These are phyloP conservation scores for Thalia dealbata DNA, from an alignment of 176 grass and related monocot species.

Conservation along the genomic window DNA sequence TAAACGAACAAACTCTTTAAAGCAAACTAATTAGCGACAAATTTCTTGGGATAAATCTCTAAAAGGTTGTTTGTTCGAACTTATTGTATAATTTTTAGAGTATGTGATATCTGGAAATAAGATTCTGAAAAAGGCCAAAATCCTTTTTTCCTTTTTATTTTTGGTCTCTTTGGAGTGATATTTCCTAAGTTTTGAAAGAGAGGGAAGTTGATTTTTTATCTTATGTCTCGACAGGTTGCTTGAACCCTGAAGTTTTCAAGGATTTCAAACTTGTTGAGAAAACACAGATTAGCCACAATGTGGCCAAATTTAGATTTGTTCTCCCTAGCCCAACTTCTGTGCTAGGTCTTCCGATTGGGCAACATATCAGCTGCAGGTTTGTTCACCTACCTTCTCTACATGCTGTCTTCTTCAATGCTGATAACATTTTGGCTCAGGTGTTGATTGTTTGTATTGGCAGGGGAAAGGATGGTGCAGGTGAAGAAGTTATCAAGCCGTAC, in stretches of 20 bases:
- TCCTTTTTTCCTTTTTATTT: neutral
- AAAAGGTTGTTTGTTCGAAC: no score
- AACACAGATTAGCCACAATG: conserved; percentile 86
- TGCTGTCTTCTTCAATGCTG: neutral
- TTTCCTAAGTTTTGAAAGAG: neutral
- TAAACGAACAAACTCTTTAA: no score
- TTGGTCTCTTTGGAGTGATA: neutral
- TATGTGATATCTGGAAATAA: no score
- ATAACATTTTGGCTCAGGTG: neutral
- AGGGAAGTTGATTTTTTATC: neutral
- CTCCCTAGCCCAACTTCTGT: conserved; percentile 64
- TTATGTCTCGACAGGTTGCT: conserved; percentile 30
- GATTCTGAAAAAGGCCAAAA: neutral
- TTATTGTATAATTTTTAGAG: no score
- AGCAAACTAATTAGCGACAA: no score
- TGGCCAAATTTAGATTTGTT: conserved; percentile 77
- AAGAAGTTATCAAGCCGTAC: conserved; percentile 96
- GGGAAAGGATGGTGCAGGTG: conserved; percentile 66
- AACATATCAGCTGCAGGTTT: conserved; percentile 98
- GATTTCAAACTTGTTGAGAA: conserved; percentile 84
- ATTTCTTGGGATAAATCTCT: no score
- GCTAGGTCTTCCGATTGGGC: conserved; percentile 85
- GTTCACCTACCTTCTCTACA: conserved; percentile 16
- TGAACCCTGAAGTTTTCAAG: conserved; percentile 82
- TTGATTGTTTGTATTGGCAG: conserved; percentile 28